Conservation (phyloP, 192 early-diverging fungal genomes). For the Diversispora eburnea region DNA sequence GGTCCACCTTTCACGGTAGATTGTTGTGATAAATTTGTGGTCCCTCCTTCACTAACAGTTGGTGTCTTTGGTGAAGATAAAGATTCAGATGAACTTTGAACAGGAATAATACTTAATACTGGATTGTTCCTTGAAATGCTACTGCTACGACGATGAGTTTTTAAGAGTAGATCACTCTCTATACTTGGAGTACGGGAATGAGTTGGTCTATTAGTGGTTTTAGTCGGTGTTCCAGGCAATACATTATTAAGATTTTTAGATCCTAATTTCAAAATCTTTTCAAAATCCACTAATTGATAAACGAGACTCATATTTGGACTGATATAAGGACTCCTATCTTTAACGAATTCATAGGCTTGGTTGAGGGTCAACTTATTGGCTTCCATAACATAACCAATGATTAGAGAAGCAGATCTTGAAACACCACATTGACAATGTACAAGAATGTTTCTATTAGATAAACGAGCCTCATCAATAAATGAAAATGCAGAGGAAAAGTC, state of each 20-base stretch:
- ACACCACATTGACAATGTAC: slow-evolving; percentile 90
- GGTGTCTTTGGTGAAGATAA: slow-evolving; percentile 18
- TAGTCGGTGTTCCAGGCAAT: neutral
- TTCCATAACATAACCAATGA: slow-evolving; percentile 89
- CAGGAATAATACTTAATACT: neutral
- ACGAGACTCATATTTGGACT: slow-evolving; percentile 82
- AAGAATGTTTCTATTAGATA: slow-evolving; percentile 55
- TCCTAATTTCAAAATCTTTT: slow-evolving; percentile 41
- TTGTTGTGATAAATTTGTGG: neutral
- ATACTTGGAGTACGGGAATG: slow-evolving; percentile 26
- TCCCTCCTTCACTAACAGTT: neutral
- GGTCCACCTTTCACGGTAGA: slow-evolving; percentile 20
- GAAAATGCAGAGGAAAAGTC: slow-evolving; percentile 61
- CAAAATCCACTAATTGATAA: slow-evolving; percentile 73
- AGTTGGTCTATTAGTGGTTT: neutral
- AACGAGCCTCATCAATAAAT: slow-evolving; percentile 62
- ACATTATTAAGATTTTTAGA: slow-evolving; percentile 1
- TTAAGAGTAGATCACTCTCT: slow-evolving; percentile 20
- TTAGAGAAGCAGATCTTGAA: slow-evolving; percentile 78
- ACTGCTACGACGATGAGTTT: slow-evolving; percentile 16
- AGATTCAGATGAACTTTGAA: neutral
- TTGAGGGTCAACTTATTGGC: slow-evolving; percentile 50
- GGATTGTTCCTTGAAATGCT: neutral
- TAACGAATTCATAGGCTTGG: slow-evolving; percentile 75
- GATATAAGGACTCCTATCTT: slow-evolving; percentile 62